Evolutionary conservation across 73 alveolate species (phyloP), one percentile per base, ranked within the genome.

Genomic region (Paramecium biaurelia): DNA sequence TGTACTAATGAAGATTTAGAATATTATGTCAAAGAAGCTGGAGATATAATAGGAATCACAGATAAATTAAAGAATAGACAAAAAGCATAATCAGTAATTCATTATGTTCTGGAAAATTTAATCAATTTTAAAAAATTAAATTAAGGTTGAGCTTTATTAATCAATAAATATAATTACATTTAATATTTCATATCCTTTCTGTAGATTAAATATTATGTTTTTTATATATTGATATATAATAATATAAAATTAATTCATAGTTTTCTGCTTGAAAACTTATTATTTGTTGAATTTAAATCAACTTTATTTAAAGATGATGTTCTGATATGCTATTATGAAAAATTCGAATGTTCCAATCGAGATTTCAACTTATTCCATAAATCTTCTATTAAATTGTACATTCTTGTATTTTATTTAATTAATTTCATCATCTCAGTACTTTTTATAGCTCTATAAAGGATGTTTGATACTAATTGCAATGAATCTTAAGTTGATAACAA

Each of bases 1-100:
- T 98, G 99, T 94, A 85, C 97, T 34, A 98, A 97, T 85, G 98
- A 96, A 63, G 99, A 97, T 92, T 57, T 97, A 14, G 99, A 98
- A 68, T 98, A 95, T 86, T 98, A 98, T 92, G 95, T 98, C 56
- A 95, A 90, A 70, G 99, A 98, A 85, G 95, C 98, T 56, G 98
- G 99, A 43, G 99, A 98, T 63, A 94, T 96, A 85, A 85, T 98
- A 41, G 99, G 99, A 34, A 95, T 98, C 5, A 92, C 98, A 45
- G 95, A 96, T 49, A 94, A 97, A 68, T 93, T 98, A 35, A 93
- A 93, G 72, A 97, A 95, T 84, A 96, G 96, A 67, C 85, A 42
- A 28, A 97, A 96, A 42, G 98, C 99, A 7, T 95, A 97, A 53
- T 96, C 98, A 58, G 97, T 97, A 76, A 95, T 97, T 20, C 95